Conservation (phyloP, 2,329 filamentous ascomycete genomes). For the Metarhizium brunneum region DNA sequence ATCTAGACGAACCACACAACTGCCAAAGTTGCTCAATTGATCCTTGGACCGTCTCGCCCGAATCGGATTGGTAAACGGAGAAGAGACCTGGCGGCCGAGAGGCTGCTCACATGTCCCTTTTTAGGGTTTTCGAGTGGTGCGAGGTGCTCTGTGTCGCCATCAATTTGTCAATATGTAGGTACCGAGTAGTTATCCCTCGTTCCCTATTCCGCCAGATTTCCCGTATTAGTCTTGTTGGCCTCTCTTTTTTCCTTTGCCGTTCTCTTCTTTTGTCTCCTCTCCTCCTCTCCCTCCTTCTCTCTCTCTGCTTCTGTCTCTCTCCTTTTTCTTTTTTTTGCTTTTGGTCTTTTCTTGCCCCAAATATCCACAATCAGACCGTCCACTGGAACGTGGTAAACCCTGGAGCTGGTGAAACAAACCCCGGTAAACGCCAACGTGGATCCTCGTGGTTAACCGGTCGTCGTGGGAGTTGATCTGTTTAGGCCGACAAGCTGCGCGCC, state of each 20-base stretch:
- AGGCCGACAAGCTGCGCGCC: not conserved
- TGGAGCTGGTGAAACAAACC: conserved; percentile 4
- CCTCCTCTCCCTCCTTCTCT: too few relatives aligned
- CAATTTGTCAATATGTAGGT: not conserved
- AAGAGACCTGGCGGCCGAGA: not conserved
- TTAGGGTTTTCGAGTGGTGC: not conserved
- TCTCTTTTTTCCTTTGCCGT: not conserved
- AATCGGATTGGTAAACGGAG: not conserved
- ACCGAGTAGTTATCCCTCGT: not conserved
- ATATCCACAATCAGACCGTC: not conserved
- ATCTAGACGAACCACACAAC: not conserved
- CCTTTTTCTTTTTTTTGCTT: too few relatives aligned
- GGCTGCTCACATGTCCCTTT: not conserved
- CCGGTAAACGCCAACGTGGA: not conserved
- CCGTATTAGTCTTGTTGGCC: not conserved
- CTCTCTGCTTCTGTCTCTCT: too few relatives aligned
- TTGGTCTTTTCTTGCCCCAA: not conserved
- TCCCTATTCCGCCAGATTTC: not conserved
- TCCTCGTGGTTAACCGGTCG: not conserved
- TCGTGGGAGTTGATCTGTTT: not conserved
- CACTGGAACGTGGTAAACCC: conserved; percentile 1
- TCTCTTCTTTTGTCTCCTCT: too few relatives aligned
- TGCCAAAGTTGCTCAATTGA: not conserved
- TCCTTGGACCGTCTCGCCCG: not conserved
- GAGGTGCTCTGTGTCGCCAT: not conserved